Evolutionary conservation across 2,329 filamentous ascomycete genomes (phyloP), one percentile per base, ranked within the genome.

Genomic region (Trichoderma lentiforme): DNA sequence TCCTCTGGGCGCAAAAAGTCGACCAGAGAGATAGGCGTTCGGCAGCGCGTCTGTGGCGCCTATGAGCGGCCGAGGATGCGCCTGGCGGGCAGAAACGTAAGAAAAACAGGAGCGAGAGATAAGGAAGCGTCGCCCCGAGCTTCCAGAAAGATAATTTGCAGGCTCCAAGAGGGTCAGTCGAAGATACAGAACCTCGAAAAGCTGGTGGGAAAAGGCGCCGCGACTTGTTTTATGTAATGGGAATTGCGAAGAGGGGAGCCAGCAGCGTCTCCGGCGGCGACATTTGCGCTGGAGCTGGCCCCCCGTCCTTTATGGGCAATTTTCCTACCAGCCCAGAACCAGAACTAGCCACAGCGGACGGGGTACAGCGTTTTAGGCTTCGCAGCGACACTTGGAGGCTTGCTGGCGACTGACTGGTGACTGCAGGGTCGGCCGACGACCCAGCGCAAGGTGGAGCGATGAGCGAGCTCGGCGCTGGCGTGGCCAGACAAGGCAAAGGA

Each of bases 181-280:
- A 72, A 77, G 76, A 79, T 80, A 79, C 74, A 76, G 70, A 70
- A 74, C 62, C 71, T 73, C 67, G 71, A 73, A 73, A 75, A 74
- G 75, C 73, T 73, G 71, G 72, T 68, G 68, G 69, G 72, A 77
- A 75, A 76, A 75, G 79, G 79, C 74, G 78, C 75, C 73, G 73
- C 74, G 76, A 76, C 78, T 72, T 79, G 75, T 81, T 82, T 82
- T 81, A 82, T 81, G 80, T 81, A 81, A 81, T 81, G 78, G 79
- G 76, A 81, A 80, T 79, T 79, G 71, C 71, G 77, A 76, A 77
- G 76, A 74, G 74, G 74, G 76, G 74, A 75, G 56, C 67, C 57
- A 70, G 57, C 67, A 58, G 53, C 65, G 36, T 32, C 39, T 26
- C 26, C 56, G 65, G 65, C 67, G 67, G 57, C 67, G 56, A 69